These are phyloP conservation scores for Solanum hybrid DNA, from an alignment of 305 asterid species.

Conservation along the genomic window DNA sequence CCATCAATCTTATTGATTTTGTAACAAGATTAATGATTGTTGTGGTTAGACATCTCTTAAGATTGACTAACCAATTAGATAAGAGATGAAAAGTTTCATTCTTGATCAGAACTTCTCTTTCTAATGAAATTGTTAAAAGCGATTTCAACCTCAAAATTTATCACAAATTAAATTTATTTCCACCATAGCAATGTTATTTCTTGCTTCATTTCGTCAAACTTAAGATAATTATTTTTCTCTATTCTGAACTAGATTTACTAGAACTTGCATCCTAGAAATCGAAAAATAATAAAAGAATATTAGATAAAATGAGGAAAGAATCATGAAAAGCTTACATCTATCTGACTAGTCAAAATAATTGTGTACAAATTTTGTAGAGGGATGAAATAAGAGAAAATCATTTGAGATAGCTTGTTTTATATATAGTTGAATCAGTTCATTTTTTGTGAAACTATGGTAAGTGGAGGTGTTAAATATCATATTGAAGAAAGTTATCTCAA, in stretches of 20 bases:
- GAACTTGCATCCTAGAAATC: neutral
- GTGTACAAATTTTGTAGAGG: neutral
- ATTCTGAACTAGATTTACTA: neutral
- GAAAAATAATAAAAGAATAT: no score
- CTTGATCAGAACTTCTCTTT: neutral
- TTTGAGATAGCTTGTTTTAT: no score
- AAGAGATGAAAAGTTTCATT: neutral
- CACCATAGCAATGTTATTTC: neutral
- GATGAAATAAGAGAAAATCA: neutral
- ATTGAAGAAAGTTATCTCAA: neutral
- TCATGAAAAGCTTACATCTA: neutral
- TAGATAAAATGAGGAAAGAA: neutral
- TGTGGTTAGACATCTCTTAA: neutral
- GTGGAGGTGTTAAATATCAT: neutral
- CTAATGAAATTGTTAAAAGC: neutral
- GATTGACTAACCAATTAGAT: neutral
- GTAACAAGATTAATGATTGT: neutral
- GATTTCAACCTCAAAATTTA: neutral
- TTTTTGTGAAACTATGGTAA: neutral
- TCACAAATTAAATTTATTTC: no score
- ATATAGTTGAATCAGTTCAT: neutral
- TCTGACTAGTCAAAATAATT: no score
- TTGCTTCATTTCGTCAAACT: neutral
- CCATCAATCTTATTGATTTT: neutral
- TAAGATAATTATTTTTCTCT: neutral